These are phyloP conservation scores for Funneliformis caledonium DNA, from an alignment of 371 early-diverging fungal genomes.

Conservation along the genomic window DNA sequence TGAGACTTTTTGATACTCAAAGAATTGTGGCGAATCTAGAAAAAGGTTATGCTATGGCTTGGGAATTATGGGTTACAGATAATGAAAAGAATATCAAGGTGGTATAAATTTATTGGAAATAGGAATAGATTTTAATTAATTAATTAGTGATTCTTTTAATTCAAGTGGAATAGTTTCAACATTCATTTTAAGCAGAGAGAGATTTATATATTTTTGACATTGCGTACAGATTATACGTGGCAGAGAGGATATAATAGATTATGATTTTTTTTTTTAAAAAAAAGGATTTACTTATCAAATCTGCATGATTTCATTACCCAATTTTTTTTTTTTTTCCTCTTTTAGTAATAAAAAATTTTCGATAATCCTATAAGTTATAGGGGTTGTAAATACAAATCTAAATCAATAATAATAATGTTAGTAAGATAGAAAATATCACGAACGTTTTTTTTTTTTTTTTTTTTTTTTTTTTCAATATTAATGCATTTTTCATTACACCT, in stretches of 20 bases:
- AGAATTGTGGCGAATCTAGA: slow-evolving; percentile 91
- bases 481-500: not conserved
- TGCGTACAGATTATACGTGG: too few relatives aligned
- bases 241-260: not conserved
- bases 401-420: not conserved
- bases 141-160: not conserved
- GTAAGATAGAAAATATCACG: not conserved
- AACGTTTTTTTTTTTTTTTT: not conserved
- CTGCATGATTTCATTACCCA: not conserved
- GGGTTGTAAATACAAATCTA: not conserved
- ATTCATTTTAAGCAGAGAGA: too few relatives aligned
- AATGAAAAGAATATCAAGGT: slow-evolving; percentile 49
- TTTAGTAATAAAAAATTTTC: not conserved
- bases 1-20: slow-evolving; percentile 83
- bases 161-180: not conserved
- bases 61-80: slow-evolving; percentile 77
- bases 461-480: not conserved
- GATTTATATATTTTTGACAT: too few relatives aligned
- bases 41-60: slow-evolving; percentile 71
- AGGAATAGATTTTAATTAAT: not conserved
- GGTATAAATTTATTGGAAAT: not conserved
- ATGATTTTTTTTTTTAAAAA: not conserved
- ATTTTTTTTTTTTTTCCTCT: not conserved
- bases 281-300: not conserved
- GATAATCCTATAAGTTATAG: not conserved